These are phyloP conservation scores for Hypoxylon sp. DNA, from an alignment of 2,329 filamentous ascomycete species.

Conservation along the genomic window DNA sequence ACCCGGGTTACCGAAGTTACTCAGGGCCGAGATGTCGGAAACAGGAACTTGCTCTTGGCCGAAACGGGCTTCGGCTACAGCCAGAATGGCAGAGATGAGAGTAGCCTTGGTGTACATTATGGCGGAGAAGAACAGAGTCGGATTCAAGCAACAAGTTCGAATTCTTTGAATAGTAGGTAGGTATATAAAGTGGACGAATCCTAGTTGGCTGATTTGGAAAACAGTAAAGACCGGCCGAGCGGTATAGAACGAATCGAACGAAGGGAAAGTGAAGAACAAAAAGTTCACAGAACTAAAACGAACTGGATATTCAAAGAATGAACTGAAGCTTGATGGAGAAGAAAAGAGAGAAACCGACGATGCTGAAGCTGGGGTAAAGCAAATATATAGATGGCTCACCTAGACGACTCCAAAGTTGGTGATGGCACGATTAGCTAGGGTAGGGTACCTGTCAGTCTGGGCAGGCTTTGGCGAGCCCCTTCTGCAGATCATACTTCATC, in stretches of 20 bases:
- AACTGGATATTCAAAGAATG: slow-evolving; percentile 52
- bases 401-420: slow-evolving; percentile 22
- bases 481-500: slow-evolving; percentile 49
- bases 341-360: slow-evolving; percentile 33
- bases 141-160: slow-evolving; percentile 43
- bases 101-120: slow-evolving; percentile 63
- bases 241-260: slow-evolving; percentile 50
- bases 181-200: slow-evolving; percentile 31
- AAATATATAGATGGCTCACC: slow-evolving; percentile 44
- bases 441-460: slow-evolving; percentile 3
- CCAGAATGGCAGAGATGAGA: slow-evolving; percentile 60
- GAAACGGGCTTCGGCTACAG: slow-evolving; percentile 69
- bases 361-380: slow-evolving; percentile 30
- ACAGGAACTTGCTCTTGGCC: slow-evolving; percentile 75
- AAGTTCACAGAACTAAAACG: slow-evolving; percentile 59
- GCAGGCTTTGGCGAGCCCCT: slow-evolving; percentile 46
- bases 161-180: slow-evolving; percentile 31
- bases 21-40: slow-evolving; percentile 66
- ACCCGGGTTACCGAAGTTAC: slow-evolving; percentile 70
- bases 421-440: slow-evolving; percentile 14
- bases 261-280: slow-evolving; percentile 54
- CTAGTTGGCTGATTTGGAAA: slow-evolving; percentile 38
- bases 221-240: slow-evolving; percentile 51
- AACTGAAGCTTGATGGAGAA: slow-evolving; percentile 49
- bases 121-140: slow-evolving; percentile 41